A percentile compares a stretch with the other conserved stretches of the same genome.
phyloP scores from a whole-genome alignment of 148 eudicot genomes.

The Chenopodium formosanum region DNA sequence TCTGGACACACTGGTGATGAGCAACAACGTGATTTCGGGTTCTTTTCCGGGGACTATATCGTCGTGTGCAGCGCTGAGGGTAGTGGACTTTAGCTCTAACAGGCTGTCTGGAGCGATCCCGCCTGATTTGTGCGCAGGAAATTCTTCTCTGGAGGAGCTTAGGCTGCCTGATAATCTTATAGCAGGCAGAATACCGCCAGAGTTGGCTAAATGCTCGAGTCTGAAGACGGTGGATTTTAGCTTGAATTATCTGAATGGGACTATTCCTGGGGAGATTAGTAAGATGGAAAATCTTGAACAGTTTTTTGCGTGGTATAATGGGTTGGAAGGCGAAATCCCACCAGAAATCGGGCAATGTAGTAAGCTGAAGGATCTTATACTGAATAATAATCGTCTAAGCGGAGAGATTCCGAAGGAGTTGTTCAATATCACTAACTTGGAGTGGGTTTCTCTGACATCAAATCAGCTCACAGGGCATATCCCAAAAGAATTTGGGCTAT shows the following conservation, averaged over 20 bases:
- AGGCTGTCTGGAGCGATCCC: conserved; percentile 69
- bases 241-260: conserved; percentile 73
- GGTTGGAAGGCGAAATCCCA: conserved; percentile 77
- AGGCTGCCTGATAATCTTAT: conserved; percentile 75
- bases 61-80: conserved; percentile 52
- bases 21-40: conserved; percentile 67
- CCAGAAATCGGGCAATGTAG: conserved; percentile 67
- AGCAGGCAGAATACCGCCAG: conserved; percentile 65
- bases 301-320: conserved; percentile 90
- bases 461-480: conserved; percentile 64
- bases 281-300: conserved; percentile 69
- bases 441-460: conserved; percentile 88
- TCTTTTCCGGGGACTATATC: conserved; percentile 62
- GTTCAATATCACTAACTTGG: conserved; percentile 65
- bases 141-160: conserved; percentile 66
- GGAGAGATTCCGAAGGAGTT: conserved; percentile 76
- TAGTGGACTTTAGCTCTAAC: conserved; percentile 85
- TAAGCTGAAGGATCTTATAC: conserved; percentile 73
- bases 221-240: conserved; percentile 76
- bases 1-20: conserved; percentile 52
- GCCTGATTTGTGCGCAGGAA: conserved; percentile 60
- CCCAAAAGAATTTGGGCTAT: conserved; percentile 61
- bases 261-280: conserved; percentile 73
- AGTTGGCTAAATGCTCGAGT: conserved; percentile 55
- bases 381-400: conserved; percentile 69